These are phyloP conservation scores for Ogataea methanolica DNA, from an alignment of 805 yeast genomes.

Conservation along the genomic window DNA sequence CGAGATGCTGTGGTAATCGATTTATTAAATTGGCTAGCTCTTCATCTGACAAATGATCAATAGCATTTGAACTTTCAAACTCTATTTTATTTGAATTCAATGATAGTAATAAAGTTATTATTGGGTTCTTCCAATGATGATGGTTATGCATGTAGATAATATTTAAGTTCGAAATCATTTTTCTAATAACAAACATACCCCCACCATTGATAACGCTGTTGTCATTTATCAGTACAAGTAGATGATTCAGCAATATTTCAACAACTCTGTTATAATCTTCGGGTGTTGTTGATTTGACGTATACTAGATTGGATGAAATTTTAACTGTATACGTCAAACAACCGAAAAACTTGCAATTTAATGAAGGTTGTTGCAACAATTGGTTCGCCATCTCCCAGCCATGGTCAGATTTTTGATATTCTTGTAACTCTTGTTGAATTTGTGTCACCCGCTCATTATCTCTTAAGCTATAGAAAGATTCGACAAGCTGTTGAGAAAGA, in stretches of 20 bases:
- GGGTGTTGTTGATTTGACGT: constrained; percentile 5
- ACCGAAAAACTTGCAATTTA: constrained; percentile 67
- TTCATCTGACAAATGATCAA: not conserved
- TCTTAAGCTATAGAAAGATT: constrained; percentile 37
- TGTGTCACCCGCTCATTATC: constrained; percentile 34
- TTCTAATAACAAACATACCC: constrained; percentile 45
- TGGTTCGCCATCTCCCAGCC: constrained; percentile 57
- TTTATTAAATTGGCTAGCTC: constrained; percentile 1
- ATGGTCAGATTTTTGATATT: constrained; percentile 48
- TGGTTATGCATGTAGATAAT: constrained; percentile 40
- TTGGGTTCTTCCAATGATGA: constrained; percentile 37
- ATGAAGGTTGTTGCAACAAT: constrained; percentile 38
- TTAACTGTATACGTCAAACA: constrained; percentile 72
- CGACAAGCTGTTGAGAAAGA: constrained; percentile 27
- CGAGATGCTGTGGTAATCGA: constrained; percentile 2
- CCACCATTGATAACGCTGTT: constrained; percentile 12
- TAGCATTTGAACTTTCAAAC: not conserved
- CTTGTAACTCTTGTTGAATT: constrained; percentile 54
- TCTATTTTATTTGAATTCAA: constrained; percentile 5
- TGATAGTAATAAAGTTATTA: constrained; percentile 23
- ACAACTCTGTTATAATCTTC: constrained; percentile 8
- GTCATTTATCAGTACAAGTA: constrained; percentile 11
- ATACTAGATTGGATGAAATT: constrained; percentile 33
- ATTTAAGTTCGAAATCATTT: constrained; percentile 53
- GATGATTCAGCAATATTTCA: constrained; percentile 8